These are phyloP conservation scores for Pelargonium myrrhifolium DNA, from an alignment of 441 rosid genomes.

Conservation along the genomic window DNA sequence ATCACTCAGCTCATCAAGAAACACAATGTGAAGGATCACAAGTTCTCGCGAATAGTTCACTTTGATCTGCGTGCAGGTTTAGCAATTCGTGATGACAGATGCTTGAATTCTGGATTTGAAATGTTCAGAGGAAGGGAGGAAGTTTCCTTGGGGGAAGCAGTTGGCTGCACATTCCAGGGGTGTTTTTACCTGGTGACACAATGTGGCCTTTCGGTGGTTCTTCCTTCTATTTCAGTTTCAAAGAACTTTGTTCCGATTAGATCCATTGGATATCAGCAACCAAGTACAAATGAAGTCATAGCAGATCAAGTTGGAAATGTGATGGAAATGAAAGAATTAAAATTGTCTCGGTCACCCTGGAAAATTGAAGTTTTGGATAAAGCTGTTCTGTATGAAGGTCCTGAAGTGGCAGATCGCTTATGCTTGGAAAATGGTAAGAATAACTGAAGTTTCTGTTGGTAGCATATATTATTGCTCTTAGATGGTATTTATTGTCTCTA, in stretches of 20 bases:
- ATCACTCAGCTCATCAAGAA: conserved; percentile 66
- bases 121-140: conserved; percentile 36
- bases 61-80: conserved; percentile 42
- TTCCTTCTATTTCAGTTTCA: conserved; percentile 66
- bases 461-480: neutral
- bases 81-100: conserved; percentile 48
- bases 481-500: neutral
- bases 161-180: conserved; percentile 87
- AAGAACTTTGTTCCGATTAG: conserved; percentile 47
- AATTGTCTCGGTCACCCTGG: conserved; percentile 49
- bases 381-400: conserved; percentile 79
- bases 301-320: conserved; percentile 24
- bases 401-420: conserved; percentile 71
- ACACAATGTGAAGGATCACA: conserved; percentile 25
- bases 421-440: conserved; percentile 84
- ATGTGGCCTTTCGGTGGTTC: conserved; percentile 79
- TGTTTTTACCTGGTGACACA: conserved; percentile 74
- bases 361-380: conserved; percentile 83
- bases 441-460: conserved; percentile 5
- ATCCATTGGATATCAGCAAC: conserved; percentile 50
- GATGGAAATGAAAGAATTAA: conserved; percentile 29
- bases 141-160: conserved; percentile 48
- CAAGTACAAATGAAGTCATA: conserved; percentile 24
- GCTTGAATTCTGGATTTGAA: conserved; percentile 35
- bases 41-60: conserved; percentile 43